Evolutionary conservation across 2,329 filamentous ascomycete genomes (phyloP).

Genomic region (Neoscytalidium dimidiatum): DNA sequence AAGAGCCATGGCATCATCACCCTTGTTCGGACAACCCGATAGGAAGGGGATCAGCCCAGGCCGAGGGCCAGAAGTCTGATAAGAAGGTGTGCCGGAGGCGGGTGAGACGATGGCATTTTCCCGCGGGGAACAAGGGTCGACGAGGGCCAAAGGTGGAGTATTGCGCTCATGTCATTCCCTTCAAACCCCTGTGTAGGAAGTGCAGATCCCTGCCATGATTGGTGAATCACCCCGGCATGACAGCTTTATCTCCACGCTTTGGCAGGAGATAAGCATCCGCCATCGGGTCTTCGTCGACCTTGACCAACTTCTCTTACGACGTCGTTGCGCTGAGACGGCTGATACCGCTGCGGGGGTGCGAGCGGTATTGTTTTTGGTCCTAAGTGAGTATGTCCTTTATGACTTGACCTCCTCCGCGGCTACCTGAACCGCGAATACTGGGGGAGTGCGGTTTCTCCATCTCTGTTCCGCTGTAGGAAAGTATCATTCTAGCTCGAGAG

Average conservation of each 20-base stretch:
- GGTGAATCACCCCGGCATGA: not conserved
- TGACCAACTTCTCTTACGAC: slow-evolving; percentile 16
- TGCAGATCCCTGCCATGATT: not conserved
- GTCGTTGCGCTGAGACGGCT: not conserved
- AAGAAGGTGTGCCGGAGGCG: not conserved
- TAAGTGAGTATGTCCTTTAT: too few relatives aligned
- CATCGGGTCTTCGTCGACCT: not conserved
- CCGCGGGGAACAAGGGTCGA: slow-evolving; percentile 2
- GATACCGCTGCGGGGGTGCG: not conserved
- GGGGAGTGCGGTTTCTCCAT: too few relatives aligned
- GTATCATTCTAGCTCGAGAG: too few relatives aligned
- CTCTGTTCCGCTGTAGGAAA: too few relatives aligned
- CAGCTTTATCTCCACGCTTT: not conserved
- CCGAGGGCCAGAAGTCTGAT: slow-evolving; percentile 10
- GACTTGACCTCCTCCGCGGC: too few relatives aligned
- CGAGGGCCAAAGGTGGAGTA: not conserved
- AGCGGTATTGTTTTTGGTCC: not conserved
- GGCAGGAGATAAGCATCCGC: slow-evolving; percentile 8
- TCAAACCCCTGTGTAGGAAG: not conserved
- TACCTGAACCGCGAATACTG: too few relatives aligned
- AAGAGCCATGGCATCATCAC: not conserved
- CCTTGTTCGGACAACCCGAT: not conserved
- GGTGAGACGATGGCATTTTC: not conserved
- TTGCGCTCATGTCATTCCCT: not conserved
- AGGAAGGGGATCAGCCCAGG: not conserved